Base-by-base conservation (phyloP, 2,329 filamentous ascomycete species). In the Dactylella cylindrospora region DNA sequence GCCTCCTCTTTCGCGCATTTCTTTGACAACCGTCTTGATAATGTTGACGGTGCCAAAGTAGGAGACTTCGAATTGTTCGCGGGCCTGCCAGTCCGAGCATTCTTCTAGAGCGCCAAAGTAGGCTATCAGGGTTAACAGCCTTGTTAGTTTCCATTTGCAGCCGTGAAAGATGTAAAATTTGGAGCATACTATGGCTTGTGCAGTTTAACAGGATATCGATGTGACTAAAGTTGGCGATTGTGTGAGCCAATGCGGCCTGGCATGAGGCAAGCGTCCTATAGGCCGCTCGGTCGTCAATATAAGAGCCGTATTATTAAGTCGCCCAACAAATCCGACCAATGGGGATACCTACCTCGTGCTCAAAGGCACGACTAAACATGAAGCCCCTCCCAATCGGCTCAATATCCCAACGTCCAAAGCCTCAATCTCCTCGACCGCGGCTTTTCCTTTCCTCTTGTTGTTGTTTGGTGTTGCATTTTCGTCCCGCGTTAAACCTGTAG, bases 1-100 rank as follows among this genome's bases (percentile, higher is more conserved):
- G 68, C 85, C 84, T 70, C 90, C 86, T 61, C 79, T 78, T 23
- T 62, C 57, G 35, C 93, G 81, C 72, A 97, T 84, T 50, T 84
- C 79, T 0, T 91, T 90, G 17, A 98, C 78, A 1, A 84, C 79
- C 10, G 90, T 87, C 72, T 93, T 94, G 76, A 97, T 94, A 71
- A 95, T 88, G 74, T 97, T 97, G 72, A 97, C 85, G 55, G 94
- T 90, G 0, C 88, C 89, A 73, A 97, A 97, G 77, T 94, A 97
- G 69, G 95, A 89, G 65, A 84, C 84, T 73, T 97, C 91, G 72
- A 97, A 96, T 72, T 96, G 91, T 70, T 95, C 88, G 64, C 87
- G 83, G 28, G 94, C 85, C 13, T 96, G 80, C 57, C 85, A 89
- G 67, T 85, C 80, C 1, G 88, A 90, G 35, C 96, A 77, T 73